These are phyloP conservation scores for Piper betle DNA, from an alignment of 164 flowering plant genomes.

Conservation along the genomic window DNA sequence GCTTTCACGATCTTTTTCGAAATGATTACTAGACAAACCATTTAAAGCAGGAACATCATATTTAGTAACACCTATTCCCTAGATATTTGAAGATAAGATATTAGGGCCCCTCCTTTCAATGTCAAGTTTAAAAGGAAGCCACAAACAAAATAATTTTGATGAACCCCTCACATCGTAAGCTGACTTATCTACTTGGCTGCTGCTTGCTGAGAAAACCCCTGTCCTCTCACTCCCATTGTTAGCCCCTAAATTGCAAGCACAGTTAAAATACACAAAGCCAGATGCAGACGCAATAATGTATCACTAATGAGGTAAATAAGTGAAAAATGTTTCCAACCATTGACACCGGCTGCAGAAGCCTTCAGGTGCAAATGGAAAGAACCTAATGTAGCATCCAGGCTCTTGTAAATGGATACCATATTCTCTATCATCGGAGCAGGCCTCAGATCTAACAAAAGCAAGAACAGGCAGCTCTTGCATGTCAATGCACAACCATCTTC, in stretches of 20 bases:
- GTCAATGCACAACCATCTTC: too few relatives aligned
- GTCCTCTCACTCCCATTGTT: background rate
- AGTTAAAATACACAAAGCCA: background rate
- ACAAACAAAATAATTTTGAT: background rate
- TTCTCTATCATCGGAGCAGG: conserved; percentile 34
- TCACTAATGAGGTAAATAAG: background rate
- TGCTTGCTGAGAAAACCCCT: background rate
- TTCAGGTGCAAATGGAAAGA: conserved; percentile 15
- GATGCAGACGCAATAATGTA: background rate
- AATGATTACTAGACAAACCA: background rate
- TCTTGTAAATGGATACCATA: conserved; percentile 33
- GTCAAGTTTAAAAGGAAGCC: background rate
- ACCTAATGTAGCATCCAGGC: conserved; percentile 34
- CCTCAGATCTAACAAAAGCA: conserved; percentile 29
- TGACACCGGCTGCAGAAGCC: background rate
- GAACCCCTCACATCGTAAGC: background rate
- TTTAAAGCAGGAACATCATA: background rate
- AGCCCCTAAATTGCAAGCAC: background rate
- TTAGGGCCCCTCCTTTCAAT: background rate
- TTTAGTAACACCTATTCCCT: background rate
- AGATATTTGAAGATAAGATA: background rate
- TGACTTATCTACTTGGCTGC: background rate
- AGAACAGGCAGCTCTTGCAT: background rate
- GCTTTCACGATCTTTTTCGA: conserved; percentile 5
- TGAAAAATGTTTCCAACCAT: background rate